A percentile compares a stretch with the other conserved stretches of the same genome.
phyloP scores from a whole-genome alignment of 345 rosid genomes.

The Populus pruinosa region DNA sequence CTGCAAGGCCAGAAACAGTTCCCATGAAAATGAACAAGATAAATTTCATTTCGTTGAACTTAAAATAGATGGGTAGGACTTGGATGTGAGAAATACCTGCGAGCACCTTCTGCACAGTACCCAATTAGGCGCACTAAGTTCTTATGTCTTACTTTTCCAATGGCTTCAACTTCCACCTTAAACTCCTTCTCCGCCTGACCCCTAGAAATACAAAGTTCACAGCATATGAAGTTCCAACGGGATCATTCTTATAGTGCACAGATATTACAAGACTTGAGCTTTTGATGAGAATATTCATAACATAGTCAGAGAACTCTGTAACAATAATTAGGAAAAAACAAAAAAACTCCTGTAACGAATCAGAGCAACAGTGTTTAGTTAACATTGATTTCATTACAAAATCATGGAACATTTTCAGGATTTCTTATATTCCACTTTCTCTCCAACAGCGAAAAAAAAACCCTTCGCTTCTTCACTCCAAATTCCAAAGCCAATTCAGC shows the following conservation, averaged over 20 bases:
- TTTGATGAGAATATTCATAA: not conserved
- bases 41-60: not conserved
- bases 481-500: not conserved
- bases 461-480: not conserved
- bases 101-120: slow-evolving; percentile 78
- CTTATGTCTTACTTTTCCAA: slow-evolving; percentile 94
- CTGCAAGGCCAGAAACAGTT: slow-evolving; percentile 32
- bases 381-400: not conserved
- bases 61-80: not conserved
- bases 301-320: not conserved
- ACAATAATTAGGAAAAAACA: not conserved
- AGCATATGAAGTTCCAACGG: not conserved
- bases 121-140: slow-evolving; percentile 91
- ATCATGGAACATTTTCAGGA: not conserved
- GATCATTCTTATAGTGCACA: not conserved
- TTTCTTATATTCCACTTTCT: not conserved
- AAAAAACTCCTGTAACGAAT: not conserved
- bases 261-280: not conserved
- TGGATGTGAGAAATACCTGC: slow-evolving; percentile 46
- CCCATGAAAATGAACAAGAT: not conserved
- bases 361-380: not conserved
- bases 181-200: slow-evolving; percentile 98
- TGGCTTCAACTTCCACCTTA: slow-evolving; percentile 92
- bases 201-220: slow-evolving; percentile 33
- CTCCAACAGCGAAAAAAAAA: not conserved